Conservation (phyloP, 2,329 filamentous ascomycete species). For the Verticillium alfalfae region DNA sequence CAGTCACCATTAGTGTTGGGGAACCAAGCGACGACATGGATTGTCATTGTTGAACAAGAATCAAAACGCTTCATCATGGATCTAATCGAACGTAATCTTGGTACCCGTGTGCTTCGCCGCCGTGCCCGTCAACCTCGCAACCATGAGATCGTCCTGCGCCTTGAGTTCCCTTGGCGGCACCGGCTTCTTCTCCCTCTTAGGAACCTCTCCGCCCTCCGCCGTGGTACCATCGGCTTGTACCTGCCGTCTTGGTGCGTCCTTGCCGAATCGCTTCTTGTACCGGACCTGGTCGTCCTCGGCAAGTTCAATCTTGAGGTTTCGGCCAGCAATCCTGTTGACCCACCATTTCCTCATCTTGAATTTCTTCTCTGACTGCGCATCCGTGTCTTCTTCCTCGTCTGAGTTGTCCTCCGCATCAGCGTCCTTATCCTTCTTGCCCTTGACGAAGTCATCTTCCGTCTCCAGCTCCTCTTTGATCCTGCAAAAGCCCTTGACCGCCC, state of each 20-base stretch:
- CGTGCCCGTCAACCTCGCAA: slow-evolving; percentile 67
- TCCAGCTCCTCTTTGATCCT: slow-evolving; percentile 62
- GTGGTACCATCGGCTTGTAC: slow-evolving; percentile 19
- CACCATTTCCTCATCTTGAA: slow-evolving; percentile 66
- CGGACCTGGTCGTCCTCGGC: slow-evolving; percentile 84
- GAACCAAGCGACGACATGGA: not conserved
- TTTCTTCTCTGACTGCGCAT: slow-evolving; percentile 19
- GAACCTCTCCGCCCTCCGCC: slow-evolving; percentile 8
- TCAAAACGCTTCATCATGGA: not conserved
- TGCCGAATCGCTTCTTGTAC: slow-evolving; percentile 92
- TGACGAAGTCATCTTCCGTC: slow-evolving; percentile 56
- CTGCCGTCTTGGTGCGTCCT: slow-evolving; percentile 47
- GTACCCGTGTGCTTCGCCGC: slow-evolving; percentile 75
- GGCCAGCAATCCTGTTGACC: slow-evolving; percentile 77
- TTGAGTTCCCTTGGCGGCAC: slow-evolving; percentile 31
- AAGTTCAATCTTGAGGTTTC: slow-evolving; percentile 81
- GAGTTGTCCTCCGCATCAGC: slow-evolving; percentile 36
- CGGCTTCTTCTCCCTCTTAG: slow-evolving; percentile 24
- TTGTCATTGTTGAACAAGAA: not conserved
- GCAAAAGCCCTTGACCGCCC: slow-evolving; percentile 71
- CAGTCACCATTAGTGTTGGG: not conserved
- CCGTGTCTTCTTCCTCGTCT: slow-evolving; percentile 25
- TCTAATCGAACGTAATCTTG: slow-evolving; percentile 75
- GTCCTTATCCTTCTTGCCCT: slow-evolving; percentile 36
- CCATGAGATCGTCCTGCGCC: slow-evolving; percentile 39